Percentiles rank a stretch among this genome's conserved stretches.
Conservation (phyloP, 1,284 basidiomycete genomes). For the Abortiporus biennis region DNA sequence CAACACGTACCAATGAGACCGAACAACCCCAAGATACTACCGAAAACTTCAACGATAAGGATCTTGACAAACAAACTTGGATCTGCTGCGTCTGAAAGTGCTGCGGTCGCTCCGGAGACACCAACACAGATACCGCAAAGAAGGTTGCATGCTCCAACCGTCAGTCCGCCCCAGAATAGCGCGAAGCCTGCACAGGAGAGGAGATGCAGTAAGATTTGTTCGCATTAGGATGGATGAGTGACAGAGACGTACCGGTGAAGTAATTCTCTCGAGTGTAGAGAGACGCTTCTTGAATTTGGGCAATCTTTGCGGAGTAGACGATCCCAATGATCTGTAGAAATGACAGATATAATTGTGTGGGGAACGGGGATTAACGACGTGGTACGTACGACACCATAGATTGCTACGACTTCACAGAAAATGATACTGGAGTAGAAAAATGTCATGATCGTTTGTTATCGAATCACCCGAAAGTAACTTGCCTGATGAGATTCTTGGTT, state of each 20-base stretch:
- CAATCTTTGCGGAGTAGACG: constrained; percentile 83
- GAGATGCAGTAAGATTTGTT: neutral
- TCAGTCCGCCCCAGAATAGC: constrained; percentile 92
- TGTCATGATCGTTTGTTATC: neutral
- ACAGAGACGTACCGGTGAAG: constrained; percentile 66
- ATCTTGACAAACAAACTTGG: constrained; percentile 92
- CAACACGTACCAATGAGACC: constrained; percentile 81
- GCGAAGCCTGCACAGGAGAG: constrained; percentile 58
- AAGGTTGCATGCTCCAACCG: constrained; percentile 89
- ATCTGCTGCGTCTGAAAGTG: constrained; percentile 89
- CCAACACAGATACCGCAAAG: constrained; percentile 90
- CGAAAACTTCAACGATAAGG: constrained; percentile 92
- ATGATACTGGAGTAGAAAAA: constrained; percentile 69
- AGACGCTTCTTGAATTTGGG: constrained; percentile 48
- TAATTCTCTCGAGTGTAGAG: constrained; percentile 84
- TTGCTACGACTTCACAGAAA: constrained; percentile 98
- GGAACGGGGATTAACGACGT: neutral
- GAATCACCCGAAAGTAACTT: constrained; percentile 16
- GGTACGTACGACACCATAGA: constrained; percentile 83
- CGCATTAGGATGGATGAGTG: constrained; percentile 2
- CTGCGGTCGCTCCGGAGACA: constrained; percentile 88
- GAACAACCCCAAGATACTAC: constrained; percentile 87
- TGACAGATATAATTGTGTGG: neutral
- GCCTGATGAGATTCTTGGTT: constrained; percentile 98
- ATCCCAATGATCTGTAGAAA: constrained; percentile 80